Percentiles rank a stretch among this genome's conserved stretches.
Evolutionary conservation across 805 yeast species (phyloP).

Genomic region (Spathaspora hagerdaliae): DNA sequence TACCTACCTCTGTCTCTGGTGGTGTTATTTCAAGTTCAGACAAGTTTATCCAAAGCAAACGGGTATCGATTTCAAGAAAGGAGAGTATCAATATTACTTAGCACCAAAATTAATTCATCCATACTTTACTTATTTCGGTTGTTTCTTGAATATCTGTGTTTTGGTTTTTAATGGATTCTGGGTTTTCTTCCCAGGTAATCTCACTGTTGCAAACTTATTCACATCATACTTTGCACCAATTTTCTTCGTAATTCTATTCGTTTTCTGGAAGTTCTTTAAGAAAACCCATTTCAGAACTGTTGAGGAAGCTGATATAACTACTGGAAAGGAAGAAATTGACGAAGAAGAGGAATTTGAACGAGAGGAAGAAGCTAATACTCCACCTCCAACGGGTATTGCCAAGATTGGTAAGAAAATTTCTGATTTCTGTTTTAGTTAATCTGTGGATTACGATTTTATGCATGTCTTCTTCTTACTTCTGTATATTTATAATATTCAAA

Average conservation of each 20-base stretch:
- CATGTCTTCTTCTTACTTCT: too few species aligned
- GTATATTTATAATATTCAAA: too few species aligned
- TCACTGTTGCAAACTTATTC: conserved; percentile 30
- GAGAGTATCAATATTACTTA: conserved; percentile 12
- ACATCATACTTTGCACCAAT: conserved; percentile 38
- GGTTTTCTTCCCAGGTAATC: conserved; percentile 35
- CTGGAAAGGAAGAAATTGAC: conserved; percentile 32
- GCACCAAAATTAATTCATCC: conserved; percentile 23
- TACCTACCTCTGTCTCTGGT: conserved; percentile 27
- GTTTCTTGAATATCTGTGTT: conserved; percentile 18
- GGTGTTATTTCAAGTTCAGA: conserved; percentile 29
- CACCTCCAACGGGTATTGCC: not conserved
- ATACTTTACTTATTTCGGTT: conserved; percentile 21
- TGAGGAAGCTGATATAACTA: conserved; percentile 30
- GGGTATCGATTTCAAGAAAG: conserved; percentile 13
- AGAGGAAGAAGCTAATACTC: conserved; percentile 13
- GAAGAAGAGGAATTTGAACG: conserved; percentile 29
- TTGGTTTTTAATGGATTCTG: conserved; percentile 40
- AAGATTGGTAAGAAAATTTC: conserved; percentile 14
- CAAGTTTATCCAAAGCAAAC: conserved; percentile 24
- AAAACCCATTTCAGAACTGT: conserved; percentile 27
- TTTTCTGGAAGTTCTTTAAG: conserved; percentile 30
- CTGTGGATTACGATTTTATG: too few species aligned
- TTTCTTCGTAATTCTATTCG: conserved; percentile 17
- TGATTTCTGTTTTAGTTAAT: conserved; percentile 19